Evolutionary conservation across 2,329 filamentous ascomycete species (phyloP), one percentile per base, ranked within the genome.

Genomic region (Curvularia verruculosa): DNA sequence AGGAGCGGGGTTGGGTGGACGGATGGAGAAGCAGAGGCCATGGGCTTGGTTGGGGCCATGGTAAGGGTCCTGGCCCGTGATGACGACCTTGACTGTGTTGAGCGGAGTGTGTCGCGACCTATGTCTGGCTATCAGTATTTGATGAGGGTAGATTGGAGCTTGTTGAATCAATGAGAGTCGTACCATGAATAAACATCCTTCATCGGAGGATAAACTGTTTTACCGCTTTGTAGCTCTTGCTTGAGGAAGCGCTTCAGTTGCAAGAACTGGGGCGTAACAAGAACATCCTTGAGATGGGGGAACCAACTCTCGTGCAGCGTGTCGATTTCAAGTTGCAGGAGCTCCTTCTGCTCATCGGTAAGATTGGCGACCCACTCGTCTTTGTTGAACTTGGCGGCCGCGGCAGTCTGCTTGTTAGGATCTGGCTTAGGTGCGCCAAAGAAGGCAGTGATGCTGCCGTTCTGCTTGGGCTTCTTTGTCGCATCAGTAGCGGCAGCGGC

Each of bases 161-260:
- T 15, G 12, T 15, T 36, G 15, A 51, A n/a, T 34, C 3, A 4
- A 26, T 21, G 34, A 19, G 46, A 13, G 43, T 64, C 83, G 54
- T 82, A 96, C 95, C 95, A 99, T 63, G 91, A 95, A 78, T 99
- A 99, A 12, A 99, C 87, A 69, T 99, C 94, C 63, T 92, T 84
- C 66, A 87, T 83, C 0, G 94, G 94, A 3, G 95, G 95, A 69
- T 96, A 99, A 65, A 96, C 85, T 70, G 89, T 93, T 78, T 87
- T 89, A 2, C 89, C 88, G 1, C 84, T 82, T 15, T 85, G 84
- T 51, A 88, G 84, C 80, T 99, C 95, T 52, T 84, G 85, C 71
- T 90, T 87, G 52, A 99, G 79, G 76, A 97, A 99, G 49, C 85
- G 84, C 82, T 99, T 99, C 64, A 99, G 79, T 2, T 90, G 86